Evolutionary conservation across 345 rosid genomes (phyloP), one percentile per base, ranked within the genome.

Genomic region (Gossypium ekmanianum): DNA sequence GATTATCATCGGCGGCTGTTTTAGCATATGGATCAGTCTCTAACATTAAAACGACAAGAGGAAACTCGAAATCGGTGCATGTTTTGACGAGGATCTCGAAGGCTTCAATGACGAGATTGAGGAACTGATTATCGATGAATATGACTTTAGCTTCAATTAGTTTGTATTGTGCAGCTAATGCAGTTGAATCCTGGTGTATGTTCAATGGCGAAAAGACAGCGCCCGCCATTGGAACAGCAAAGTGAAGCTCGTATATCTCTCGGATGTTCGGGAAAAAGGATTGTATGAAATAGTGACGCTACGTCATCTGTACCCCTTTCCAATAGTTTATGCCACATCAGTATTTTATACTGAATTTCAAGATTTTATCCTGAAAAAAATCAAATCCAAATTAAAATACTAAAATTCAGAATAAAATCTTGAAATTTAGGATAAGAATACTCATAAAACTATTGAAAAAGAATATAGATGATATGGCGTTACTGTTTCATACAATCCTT

Each of bases 151-250:
- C 11, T 8, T 47, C 71, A 1, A 45, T 16, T 3, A 47, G 71
- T 67, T 67, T 67, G 56, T 47, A 7, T 48, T 67, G 18, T 7
- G 2, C 18, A 47, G 71, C 71, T 47, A 67, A 22, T 22, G 11
- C 14, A 9, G 18, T 20, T 7, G 71, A 13, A 20, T 67, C 55
- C 13, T 47, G 56, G 56, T 7, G 47, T 5, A 67, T 47, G 56
- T 47, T 47, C 17, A 67, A 27, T 7, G 56, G 34, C 2, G 71
- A 67, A 45, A 66, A 14, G 24, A 44, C 4, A 0, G 52, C 52
- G 18, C 29, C 70, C 17, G 41, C 56, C 71, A 67, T 67, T 13
- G 71, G 71, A 47, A 47, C 56, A 22, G 71, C 56, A 13, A 67
- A 67, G 17, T 67, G 56, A 67, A 67, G 41, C 39, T 47, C 71